Base-by-base conservation (phyloP, 2,329 filamentous ascomycete genomes). In the Pyricularia pennisetigena region DNA sequence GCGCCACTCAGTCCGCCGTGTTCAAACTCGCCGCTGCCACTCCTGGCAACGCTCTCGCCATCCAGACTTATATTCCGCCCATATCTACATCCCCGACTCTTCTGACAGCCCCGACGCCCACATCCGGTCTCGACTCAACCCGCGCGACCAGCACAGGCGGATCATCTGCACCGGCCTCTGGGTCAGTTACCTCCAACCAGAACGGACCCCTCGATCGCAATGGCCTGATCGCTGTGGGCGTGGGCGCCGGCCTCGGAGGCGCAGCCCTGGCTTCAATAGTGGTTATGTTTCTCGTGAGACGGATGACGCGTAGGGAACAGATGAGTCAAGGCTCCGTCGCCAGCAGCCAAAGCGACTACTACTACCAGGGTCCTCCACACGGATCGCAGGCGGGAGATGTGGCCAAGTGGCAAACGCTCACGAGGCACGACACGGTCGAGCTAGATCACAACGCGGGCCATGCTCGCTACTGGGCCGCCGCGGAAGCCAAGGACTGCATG, bases 1-100 rank as follows among this genome's bases (percentile, higher is more conserved):
- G 70, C 49, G 24, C 63, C 20, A 71, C 70, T 1, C 23, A 67
- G 20, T 28, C 57, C 12, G 70, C 70, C 9, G 57, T 69, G 7
- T 71, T 71, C 62, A 67, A 66, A 30, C 29, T 71, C 14, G 67
- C 66, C 3, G 66, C 66, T 6, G 70, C 69, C 49, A 68, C 64
- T 14, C 59, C 68, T 1, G 70, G 70, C 14, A 71, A 71, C 29
- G 70, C 70, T 1, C 64, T 70, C 5, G 63, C 70, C 0, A 68
- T 71, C 9, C 69, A 71, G 68, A 70, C 69, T 14, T 67, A 9
- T n/a, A 8, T 59, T 4, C 54, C 66, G 8, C 57, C 66, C 16
- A 29, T 12, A 7, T 14, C 54, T 28, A 59, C 26, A 35, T 29
- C 35, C 24, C 7, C 65, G 12, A 66, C 65, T 8, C 61, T 20